Evolutionary conservation across 805 yeast species (phyloP).

Genomic region (Monosporozyma servazzii): DNA sequence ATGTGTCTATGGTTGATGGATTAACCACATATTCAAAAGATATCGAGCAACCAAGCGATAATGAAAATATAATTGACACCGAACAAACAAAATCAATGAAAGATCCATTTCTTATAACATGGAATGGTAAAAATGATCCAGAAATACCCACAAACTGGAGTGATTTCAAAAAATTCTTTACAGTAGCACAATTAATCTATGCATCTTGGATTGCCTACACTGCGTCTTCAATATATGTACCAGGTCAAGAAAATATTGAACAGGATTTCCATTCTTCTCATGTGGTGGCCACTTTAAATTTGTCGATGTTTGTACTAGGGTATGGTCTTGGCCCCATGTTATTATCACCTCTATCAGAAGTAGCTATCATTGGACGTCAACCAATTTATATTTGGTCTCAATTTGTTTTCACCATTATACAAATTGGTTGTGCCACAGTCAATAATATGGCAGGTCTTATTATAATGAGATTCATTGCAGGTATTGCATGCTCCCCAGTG

Average conservation of each 20-base stretch:
- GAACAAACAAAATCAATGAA: not conserved
- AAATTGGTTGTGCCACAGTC: slow-evolving; percentile 45
- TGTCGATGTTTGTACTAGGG: slow-evolving; percentile 47
- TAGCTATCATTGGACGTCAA: slow-evolving; percentile 43
- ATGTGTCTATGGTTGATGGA: too few relatives aligned
- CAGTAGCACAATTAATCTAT: slow-evolving; percentile 33
- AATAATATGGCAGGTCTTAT: slow-evolving; percentile 41
- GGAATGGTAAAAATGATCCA: slow-evolving; percentile 36
- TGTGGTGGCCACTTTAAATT: slow-evolving; percentile 39
- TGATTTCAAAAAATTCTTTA: slow-evolving; percentile 29
- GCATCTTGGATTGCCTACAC: slow-evolving; percentile 43
- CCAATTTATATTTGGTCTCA: slow-evolving; percentile 39
- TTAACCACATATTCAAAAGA: too few relatives aligned
- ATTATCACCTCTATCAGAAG: slow-evolving; percentile 49
- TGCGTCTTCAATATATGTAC: slow-evolving; percentile 46
- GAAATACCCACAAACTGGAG: slow-evolving; percentile 53
- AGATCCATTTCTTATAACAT: slow-evolving; percentile 23
- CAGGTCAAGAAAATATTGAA: slow-evolving; percentile 37
- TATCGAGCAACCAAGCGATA: too few relatives aligned
- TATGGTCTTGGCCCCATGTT: slow-evolving; percentile 54
- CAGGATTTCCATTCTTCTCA: slow-evolving; percentile 36
- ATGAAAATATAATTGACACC: too few relatives aligned
- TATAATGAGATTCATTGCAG: slow-evolving; percentile 42
- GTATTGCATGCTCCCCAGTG: slow-evolving; percentile 46
- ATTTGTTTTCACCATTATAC: slow-evolving; percentile 40